Base-by-base conservation (phyloP, 257 asterid genomes). In the Penstemon eatonii region DNA sequence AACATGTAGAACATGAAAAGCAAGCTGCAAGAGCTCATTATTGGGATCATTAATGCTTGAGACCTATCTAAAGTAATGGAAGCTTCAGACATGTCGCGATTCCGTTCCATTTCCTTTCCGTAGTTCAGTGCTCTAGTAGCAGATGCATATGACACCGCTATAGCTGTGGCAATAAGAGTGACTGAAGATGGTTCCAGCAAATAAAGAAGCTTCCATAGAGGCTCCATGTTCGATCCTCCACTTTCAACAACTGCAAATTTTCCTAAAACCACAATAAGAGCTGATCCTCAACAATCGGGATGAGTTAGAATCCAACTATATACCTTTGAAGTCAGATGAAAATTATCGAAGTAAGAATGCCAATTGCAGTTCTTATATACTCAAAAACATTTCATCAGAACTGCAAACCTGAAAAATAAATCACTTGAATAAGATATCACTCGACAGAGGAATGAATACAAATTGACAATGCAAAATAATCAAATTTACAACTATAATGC, bases 11-110 rank as follows among this genome's bases (percentile, higher is more conserved):
- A 94, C 99, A 94, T 94, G 74, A 94, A 73, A 65, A 94, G 93
- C 81, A 91, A 83, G 83, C 97, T 87, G 86, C 89, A 94, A 59
- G 97, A 91, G 83, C 99, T 91, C 96, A 94, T 87, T 67, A 94
- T 39, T 0, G 97, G 99, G 63, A 94, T 94, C 99, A 94, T 87
- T 69, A 94, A 71, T 36, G 99, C 97, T 78, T 91, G 96, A 50
- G 99, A 94, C 68, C 86, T 81, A 75, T 94, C 99, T 71, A 91
- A 80, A 51, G 95, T 94, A 59, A 94, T 94, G 66, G 96, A 85
- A 68, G 91, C 97, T 80, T 94, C 96, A 5, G 88, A 85, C 8
- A 89, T 72, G 79, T 94, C 99, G 36, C 88, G 91, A 52, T 91
- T 94, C 45, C 79, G 71, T 80, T 94, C 99, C 99, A 94, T 94